phyloP scores from a whole-genome alignment of 352 stramenopile genomes.

The Phytophthora litchii region DNA sequence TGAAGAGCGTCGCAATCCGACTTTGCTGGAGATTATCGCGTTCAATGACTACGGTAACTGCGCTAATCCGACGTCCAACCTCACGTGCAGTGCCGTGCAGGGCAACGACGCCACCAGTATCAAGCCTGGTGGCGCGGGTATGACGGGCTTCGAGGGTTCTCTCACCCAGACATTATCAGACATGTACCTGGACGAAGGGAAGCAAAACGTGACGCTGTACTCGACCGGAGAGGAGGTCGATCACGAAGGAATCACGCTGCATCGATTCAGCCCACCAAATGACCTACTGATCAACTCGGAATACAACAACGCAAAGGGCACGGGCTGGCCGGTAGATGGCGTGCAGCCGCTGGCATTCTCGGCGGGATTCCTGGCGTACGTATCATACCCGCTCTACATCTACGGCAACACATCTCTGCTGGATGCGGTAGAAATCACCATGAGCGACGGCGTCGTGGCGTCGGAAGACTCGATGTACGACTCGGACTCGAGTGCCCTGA shows the following conservation, averaged over 20 bases:
- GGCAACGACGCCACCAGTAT: slow-evolving; percentile 50
- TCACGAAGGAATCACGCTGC: slow-evolving; percentile 48
- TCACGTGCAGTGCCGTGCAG: slow-evolving; percentile 52
- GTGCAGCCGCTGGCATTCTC: slow-evolving; percentile 69
- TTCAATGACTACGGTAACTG: slow-evolving; percentile 66
- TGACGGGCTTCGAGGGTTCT: slow-evolving; percentile 48
- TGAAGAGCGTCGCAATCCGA: slow-evolving; percentile 59
- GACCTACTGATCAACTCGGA: slow-evolving; percentile 39
- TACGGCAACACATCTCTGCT: slow-evolving; percentile 60
- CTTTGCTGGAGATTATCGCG: slow-evolving; percentile 53
- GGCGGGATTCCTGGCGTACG: slow-evolving; percentile 63
- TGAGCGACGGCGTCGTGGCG: slow-evolving; percentile 44
- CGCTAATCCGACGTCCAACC: slow-evolving; percentile 47
- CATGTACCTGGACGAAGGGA: slow-evolving; percentile 51
- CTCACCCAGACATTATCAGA: slow-evolving; percentile 24
- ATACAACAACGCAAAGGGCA: slow-evolving; percentile 46
- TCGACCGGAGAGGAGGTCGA: slow-evolving; percentile 46
- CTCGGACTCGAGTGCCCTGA: slow-evolving; percentile 38
- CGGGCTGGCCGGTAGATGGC: slow-evolving; percentile 63
- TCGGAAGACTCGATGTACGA: slow-evolving; percentile 49
- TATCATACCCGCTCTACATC: slow-evolving; percentile 73
- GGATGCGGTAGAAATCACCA: slow-evolving; percentile 56
- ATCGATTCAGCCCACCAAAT: slow-evolving; percentile 48
- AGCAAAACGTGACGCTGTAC: slow-evolving; percentile 57
- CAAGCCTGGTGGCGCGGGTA: slow-evolving; percentile 41